Conservation (phyloP, 345 rosid genomes). For the Aquilaria sinensis region DNA sequence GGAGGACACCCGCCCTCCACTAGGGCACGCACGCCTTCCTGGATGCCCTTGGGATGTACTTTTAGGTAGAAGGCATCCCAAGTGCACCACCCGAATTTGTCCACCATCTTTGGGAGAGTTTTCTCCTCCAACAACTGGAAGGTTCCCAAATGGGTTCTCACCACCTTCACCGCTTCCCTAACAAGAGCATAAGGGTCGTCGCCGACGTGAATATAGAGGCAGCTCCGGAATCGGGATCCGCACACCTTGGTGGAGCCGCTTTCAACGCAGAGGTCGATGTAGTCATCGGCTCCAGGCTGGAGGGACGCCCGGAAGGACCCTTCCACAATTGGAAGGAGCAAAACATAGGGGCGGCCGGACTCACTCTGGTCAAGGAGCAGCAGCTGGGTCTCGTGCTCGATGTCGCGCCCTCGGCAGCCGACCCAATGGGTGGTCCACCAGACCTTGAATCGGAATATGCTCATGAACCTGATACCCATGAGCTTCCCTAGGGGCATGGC, state of each 20-base stretch:
- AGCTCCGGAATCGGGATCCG: slow-evolving; percentile 31
- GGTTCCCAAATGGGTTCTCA: slow-evolving; percentile 52
- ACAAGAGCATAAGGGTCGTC: slow-evolving; percentile 58
- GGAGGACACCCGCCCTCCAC: slow-evolving; percentile 85
- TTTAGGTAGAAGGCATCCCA: slow-evolving; percentile 91
- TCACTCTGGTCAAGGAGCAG: slow-evolving; percentile 49
- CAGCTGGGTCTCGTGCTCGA: slow-evolving; percentile 74
- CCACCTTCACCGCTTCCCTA: slow-evolving; percentile 60
- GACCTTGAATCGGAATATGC: slow-evolving; percentile 92
- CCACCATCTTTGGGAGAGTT: slow-evolving; percentile 63
- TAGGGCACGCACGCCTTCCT: slow-evolving; percentile 61
- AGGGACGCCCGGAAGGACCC: slow-evolving; percentile 57
- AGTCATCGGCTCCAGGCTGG: slow-evolving; percentile 53
- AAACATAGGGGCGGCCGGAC: slow-evolving; percentile 52
- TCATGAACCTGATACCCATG: slow-evolving; percentile 55
- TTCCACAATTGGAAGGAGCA: slow-evolving; percentile 60
- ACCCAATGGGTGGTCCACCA: slow-evolving; percentile 99
- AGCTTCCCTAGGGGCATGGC: slow-evolving; percentile 70
- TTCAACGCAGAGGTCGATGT: slow-evolving; percentile 64
- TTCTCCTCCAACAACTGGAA: slow-evolving; percentile 72
- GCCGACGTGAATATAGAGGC: slow-evolving; percentile 56
- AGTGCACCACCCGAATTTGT: slow-evolving; percentile 92
- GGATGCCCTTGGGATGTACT: slow-evolving; percentile 65
- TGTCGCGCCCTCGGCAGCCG: slow-evolving; percentile 58
- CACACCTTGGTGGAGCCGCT: slow-evolving; percentile 67